Evolutionary conservation across 257 asterid genomes (phyloP).

Genomic region (Solanum gracilifrons): DNA sequence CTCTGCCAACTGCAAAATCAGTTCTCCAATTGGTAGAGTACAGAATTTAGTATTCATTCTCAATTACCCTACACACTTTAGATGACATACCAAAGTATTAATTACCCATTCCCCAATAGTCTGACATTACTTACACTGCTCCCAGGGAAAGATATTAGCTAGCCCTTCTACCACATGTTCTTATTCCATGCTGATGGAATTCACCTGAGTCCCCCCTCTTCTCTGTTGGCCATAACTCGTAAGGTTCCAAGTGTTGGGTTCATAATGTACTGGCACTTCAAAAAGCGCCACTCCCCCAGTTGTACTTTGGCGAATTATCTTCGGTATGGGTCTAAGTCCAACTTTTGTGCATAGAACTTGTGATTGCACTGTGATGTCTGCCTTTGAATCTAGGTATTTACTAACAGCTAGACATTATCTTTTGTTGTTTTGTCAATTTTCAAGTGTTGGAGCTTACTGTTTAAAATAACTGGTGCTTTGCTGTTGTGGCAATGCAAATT

Average conservation of each 20-base stretch:
- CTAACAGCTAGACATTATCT: neutral
- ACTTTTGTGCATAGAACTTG: neutral
- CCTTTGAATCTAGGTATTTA: neutral
- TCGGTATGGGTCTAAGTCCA: neutral
- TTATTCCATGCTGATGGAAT: neutral
- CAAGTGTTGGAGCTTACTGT: neutral
- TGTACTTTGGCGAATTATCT: neutral
- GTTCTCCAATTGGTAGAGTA: neutral
- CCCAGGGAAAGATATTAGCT: neutral
- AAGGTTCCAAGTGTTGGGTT: neutral
- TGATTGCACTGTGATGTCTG: neutral
- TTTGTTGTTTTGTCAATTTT: neutral
- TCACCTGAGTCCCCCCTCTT: neutral
- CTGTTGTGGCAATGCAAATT: neutral
- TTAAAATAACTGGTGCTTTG: neutral
- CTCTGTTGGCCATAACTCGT: neutral
- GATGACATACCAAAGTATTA: neutral
- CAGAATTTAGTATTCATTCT: neutral
- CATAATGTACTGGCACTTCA: neutral
- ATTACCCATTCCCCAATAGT: neutral
- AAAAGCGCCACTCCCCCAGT: neutral
- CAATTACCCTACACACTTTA: neutral
- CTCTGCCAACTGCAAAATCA: neutral
- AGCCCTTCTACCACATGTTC: neutral
- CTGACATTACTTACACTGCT: neutral